These are phyloP conservation scores for Eremomyces bilateralis DNA, from an alignment of 495 filamentous ascomycete species.

Conservation along the genomic window DNA sequence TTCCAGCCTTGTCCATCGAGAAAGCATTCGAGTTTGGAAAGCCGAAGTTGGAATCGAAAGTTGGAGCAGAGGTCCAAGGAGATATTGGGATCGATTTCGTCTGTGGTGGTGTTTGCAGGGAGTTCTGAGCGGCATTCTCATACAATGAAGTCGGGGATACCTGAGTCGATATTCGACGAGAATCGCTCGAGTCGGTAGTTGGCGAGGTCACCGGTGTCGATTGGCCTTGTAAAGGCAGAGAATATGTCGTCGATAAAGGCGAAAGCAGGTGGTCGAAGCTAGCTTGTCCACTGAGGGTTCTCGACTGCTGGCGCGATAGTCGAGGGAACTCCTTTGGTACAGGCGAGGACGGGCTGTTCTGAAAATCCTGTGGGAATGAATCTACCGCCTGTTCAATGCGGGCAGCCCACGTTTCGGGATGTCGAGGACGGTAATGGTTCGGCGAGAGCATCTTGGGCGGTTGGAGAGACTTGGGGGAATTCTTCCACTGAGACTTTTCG, in stretches of 20 bases:
- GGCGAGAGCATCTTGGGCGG: background rate
- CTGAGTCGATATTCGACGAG: background rate
- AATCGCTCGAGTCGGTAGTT: background rate
- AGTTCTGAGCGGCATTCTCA: constrained; percentile 10
- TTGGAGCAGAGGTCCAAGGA: constrained; percentile 10
- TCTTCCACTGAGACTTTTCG: background rate
- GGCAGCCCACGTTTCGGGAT: too few relatives aligned
- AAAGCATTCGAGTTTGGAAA: constrained; percentile 13
- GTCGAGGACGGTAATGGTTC: too few relatives aligned
- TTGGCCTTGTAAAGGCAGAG: background rate
- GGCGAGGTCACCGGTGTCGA: background rate
- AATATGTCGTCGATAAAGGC: background rate
- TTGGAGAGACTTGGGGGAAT: background rate
- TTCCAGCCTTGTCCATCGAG: constrained; percentile 1
- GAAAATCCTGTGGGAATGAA: too few relatives aligned
- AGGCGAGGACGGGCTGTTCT: too few relatives aligned
- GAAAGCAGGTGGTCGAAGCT: background rate
- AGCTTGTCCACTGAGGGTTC: background rate
- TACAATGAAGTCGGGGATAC: background rate
- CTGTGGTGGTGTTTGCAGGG: constrained; percentile 12
- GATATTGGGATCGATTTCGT: constrained; percentile 3
- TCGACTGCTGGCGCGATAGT: background rate
- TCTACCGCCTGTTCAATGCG: too few relatives aligned
- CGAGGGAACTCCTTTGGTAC: background rate
- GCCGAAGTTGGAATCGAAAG: constrained; percentile 6